phyloP scores from a whole-genome alignment of 257 asterid genomes.

The Vinca minor region DNA sequence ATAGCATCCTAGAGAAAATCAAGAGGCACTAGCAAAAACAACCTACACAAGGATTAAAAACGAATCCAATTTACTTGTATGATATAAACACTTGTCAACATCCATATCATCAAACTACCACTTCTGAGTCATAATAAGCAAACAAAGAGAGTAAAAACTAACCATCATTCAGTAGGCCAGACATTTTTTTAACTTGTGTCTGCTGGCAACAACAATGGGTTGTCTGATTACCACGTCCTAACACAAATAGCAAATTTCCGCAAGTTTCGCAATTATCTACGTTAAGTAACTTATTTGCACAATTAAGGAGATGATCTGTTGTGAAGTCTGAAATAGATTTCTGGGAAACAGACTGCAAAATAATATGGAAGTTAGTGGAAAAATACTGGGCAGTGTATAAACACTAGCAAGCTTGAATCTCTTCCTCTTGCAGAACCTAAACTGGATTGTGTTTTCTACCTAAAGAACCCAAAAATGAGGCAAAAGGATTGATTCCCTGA shows the following conservation, averaged over 20 bases:
- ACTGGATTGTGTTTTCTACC: neutral
- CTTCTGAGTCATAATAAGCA: neutral
- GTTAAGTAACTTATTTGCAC: slow-evolving; percentile 40
- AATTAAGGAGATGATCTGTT: slow-evolving; percentile 52
- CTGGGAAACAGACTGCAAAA: slow-evolving; percentile 33
- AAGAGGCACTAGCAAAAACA: neutral
- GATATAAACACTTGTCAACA: neutral
- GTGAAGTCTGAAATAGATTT: slow-evolving; percentile 35
- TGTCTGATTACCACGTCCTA: slow-evolving; percentile 4
- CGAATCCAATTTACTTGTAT: neutral
- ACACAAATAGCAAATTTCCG: slow-evolving; percentile 22
- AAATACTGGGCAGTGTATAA: neutral
- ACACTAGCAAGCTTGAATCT: neutral
- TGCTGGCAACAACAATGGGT: slow-evolving; percentile 6
- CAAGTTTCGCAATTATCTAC: slow-evolving; percentile 22
- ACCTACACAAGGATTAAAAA: neutral
- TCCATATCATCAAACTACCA: neutral
- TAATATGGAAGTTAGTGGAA: slow-evolving; percentile 9
- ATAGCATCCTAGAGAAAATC: neutral
- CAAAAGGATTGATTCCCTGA: neutral
- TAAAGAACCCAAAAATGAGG: neutral
- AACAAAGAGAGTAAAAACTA: slow-evolving; percentile 9
- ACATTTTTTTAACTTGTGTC: neutral
- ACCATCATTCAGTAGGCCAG: slow-evolving; percentile 18
- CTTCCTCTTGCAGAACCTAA: neutral